Evolutionary conservation across 257 asterid species (phyloP), one percentile per base, ranked within the genome.

Genomic region (Coffea eugenioides): DNA sequence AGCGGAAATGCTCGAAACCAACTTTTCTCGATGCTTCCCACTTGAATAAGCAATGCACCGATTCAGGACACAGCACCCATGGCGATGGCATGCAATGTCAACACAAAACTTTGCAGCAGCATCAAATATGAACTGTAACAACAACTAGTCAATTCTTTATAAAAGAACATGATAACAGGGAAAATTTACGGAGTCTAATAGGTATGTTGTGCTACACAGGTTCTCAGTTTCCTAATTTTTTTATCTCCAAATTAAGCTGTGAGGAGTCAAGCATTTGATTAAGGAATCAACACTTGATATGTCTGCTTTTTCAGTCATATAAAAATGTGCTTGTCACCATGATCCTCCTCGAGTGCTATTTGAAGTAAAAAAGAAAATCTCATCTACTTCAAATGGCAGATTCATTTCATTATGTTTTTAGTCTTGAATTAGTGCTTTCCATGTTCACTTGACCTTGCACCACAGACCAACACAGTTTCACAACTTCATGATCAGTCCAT

Each of bases 21-120:
- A 83, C 75, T 88, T 88, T 39, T 95, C 97, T 0, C 89, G 86
- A 68, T 84, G 81, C 76, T 86, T 90, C 73, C 98, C 98, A 67
- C 84, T 85, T 51, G 97, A 87, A 79, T 86, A 80, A 77, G 78
- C 85, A 80, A 85, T 75, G 54, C 88, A 85, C 16, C 80, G 84
- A 76, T 87, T 85, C 66, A 87, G 71, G 74, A 87, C 84, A 31
- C 92, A 89, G 82, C 92, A 89, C 20, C 92, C 92, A 31, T 84
- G 77, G 43, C 83, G 88, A 73, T 89, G 84, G 61, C 88, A 81
- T 15, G 92, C 92, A 52, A 89, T 83, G 5, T 85, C 83, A 56
- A 82, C 77, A 71, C 87, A 85, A 75, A 74, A 81, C 48, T 74
- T 86, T n/a, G 85, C 77, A 45, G 88, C 89, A 43, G 81, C 84